Evolutionary conservation across 176 grass and related monocot species (phyloP).

Genomic region (Musa itinerans): DNA sequence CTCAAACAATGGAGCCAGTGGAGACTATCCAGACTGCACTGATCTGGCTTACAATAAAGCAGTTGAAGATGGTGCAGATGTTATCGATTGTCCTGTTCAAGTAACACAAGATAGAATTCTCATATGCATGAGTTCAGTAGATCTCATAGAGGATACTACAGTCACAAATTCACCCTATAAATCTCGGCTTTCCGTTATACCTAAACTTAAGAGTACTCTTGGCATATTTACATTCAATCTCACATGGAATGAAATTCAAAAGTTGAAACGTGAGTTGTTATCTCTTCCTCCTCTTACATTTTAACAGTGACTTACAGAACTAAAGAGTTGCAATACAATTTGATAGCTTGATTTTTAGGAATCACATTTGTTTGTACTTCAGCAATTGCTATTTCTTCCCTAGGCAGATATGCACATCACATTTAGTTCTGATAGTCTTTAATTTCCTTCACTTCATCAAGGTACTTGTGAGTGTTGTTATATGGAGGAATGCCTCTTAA

Average conservation of each 20-base stretch:
- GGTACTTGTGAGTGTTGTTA: too few species aligned
- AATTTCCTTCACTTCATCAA: too few species aligned
- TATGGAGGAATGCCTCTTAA: too few species aligned
- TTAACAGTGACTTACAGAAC: neutral
- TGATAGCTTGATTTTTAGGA: neutral
- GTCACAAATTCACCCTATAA: conserved; percentile 39
- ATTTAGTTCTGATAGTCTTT: neutral
- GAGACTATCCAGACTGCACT: conserved; percentile 73
- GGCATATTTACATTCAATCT: conserved; percentile 89
- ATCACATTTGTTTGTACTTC: neutral
- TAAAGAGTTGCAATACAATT: neutral
- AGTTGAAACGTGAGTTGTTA: conserved; percentile 50
- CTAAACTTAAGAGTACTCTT: conserved; percentile 7
- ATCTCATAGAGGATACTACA: conserved; percentile 40
- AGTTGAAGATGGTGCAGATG: conserved; percentile 55
- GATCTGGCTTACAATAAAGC: conserved; percentile 59
- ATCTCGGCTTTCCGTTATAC: conserved; percentile 17
- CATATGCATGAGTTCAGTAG: conserved; percentile 83
- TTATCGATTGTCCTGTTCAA: conserved; percentile 85
- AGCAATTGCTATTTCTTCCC: neutral
- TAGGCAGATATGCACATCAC: neutral
- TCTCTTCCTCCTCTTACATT: neutral
- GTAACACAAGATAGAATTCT: conserved; percentile 44
- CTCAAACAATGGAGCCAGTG: conserved; percentile 76
- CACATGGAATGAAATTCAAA: conserved; percentile 49